These are phyloP conservation scores for Amanita molliuscula DNA, from an alignment of 768 basidiomycete species.

Conservation along the genomic window DNA sequence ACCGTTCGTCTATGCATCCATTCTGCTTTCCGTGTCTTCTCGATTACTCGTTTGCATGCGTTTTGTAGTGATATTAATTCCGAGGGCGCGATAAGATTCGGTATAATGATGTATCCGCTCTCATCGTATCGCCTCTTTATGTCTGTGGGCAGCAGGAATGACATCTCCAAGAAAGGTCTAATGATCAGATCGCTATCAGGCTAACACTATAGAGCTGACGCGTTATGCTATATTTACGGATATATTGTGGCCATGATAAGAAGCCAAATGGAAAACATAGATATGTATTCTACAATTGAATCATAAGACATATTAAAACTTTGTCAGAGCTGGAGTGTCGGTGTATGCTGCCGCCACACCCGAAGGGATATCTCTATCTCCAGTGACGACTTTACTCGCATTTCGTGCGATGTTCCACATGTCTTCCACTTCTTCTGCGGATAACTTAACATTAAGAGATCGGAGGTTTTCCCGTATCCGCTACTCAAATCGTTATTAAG, in stretches of 20 bases:
- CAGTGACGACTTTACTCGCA: conserved; percentile 13
- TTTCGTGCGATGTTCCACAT: conserved; percentile 20
- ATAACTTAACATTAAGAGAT: conserved; percentile 17
- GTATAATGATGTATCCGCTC: conserved; percentile 58
- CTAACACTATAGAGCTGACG: no score
- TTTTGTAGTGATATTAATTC: conserved; percentile 28
- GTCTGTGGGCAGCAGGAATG: not conserved
- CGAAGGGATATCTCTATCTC: conserved; percentile 12
- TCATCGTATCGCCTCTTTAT: conserved; percentile 46
- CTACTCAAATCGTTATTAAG: conserved; percentile 10
- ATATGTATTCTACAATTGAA: no score
- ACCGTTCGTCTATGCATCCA: conserved; percentile 66
- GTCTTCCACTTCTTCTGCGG: conserved; percentile 17
- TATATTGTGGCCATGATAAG: not conserved
- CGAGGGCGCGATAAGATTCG: conserved; percentile 35
- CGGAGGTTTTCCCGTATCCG: conserved; percentile 30
- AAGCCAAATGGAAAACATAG: no score
- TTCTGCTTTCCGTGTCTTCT: conserved; percentile 42
- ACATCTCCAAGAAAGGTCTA: not conserved
- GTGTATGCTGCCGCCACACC: not conserved
- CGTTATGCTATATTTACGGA: no score
- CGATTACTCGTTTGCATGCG: conserved; percentile 42
- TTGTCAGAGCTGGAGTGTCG: not conserved
- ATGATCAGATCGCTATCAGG: not conserved
- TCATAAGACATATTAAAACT: no score